Percentiles rank a stretch among this genome's conserved stretches.
Conservation (phyloP, 257 asterid genomes). For the Nicotiana tabacum region DNA sequence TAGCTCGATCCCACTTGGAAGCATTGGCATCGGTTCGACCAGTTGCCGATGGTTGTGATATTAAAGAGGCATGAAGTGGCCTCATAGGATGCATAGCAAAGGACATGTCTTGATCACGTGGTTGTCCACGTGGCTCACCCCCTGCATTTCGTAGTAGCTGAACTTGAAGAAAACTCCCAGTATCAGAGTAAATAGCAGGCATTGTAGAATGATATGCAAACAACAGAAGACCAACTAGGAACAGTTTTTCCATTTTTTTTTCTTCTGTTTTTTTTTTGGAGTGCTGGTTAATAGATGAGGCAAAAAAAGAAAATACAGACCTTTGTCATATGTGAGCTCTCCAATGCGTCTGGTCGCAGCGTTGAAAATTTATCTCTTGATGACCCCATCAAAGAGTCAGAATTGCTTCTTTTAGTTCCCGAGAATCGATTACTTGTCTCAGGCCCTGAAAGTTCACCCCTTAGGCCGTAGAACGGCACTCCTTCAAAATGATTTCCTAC, state of each 20-base stretch:
- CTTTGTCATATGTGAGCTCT: slow-evolving; percentile 65
- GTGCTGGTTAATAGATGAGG: neutral
- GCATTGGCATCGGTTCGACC: slow-evolving; percentile 45
- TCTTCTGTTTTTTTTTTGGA: neutral
- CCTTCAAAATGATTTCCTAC: slow-evolving; percentile 67
- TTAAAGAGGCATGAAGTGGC: slow-evolving; percentile 45
- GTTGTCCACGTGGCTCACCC: slow-evolving; percentile 49
- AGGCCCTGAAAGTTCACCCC: slow-evolving; percentile 57
- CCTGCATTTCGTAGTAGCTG: slow-evolving; percentile 76
- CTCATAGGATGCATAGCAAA: slow-evolving; percentile 51
- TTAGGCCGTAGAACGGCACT: slow-evolving; percentile 64
- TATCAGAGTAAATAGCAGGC: slow-evolving; percentile 29
- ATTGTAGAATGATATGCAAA: neutral
- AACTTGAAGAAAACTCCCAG: slow-evolving; percentile 36
- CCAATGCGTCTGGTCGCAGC: slow-evolving; percentile 53
- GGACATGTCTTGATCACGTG: slow-evolving; percentile 49
- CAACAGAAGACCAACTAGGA: neutral
- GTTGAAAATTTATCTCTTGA: slow-evolving; percentile 56
- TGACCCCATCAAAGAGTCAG: slow-evolving; percentile 60
- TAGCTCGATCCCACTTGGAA: slow-evolving; percentile 51
- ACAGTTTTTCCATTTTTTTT: neutral
- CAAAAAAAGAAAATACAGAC: slow-evolving; percentile 25
- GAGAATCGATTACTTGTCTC: slow-evolving; percentile 48
- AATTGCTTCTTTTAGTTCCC: slow-evolving; percentile 71
- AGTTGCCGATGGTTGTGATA: slow-evolving; percentile 50